phyloP scores from a whole-genome alignment of 2,329 filamentous ascomycete species.

The Diaporthe destruens region DNA sequence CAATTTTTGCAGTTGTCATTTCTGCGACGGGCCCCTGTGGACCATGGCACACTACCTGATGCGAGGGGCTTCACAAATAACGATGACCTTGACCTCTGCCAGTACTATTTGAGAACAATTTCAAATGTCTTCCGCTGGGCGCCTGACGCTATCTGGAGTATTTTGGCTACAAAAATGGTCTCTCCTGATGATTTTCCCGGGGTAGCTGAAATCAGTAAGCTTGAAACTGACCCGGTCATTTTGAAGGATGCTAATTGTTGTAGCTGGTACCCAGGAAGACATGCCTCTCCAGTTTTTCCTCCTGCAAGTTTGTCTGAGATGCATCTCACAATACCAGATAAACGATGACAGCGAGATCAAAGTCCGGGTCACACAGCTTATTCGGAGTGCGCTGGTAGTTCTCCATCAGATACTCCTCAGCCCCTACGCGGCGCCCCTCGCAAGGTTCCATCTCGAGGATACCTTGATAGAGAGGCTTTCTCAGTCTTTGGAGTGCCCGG shows the following conservation, averaged over 20 bases:
- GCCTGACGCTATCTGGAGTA: constrained; percentile 77
- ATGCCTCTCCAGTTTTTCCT: constrained; percentile 77
- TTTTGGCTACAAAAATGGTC: constrained; percentile 74
- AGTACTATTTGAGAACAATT: constrained; percentile 83
- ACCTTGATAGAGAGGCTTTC: constrained; percentile 77
- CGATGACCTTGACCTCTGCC: constrained; percentile 80
- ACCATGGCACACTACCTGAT: constrained; percentile 45
- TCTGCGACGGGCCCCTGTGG: constrained; percentile 53
- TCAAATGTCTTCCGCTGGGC: constrained; percentile 78
- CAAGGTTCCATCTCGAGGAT: constrained; percentile 76
- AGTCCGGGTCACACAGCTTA: constrained; percentile 73
- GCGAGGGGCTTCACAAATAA: constrained; percentile 60
- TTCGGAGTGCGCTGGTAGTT: constrained; percentile 77
- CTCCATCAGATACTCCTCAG: constrained; percentile 77
- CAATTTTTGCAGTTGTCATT: constrained; percentile 70
- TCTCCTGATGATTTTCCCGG: constrained; percentile 60
- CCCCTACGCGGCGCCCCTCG: constrained; percentile 70
- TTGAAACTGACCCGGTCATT: neutral
- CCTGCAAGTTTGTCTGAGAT: constrained; percentile 73
- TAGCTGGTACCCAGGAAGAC: constrained; percentile 67
- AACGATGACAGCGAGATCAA: constrained; percentile 53
- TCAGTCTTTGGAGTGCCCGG: constrained; percentile 70
- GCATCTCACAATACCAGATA: constrained; percentile 62
- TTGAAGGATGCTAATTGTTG: constrained; percentile 43
- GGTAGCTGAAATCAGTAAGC: constrained; percentile 66